Evolutionary conservation across 768 basidiomycete genomes (phyloP).

Genomic region (Crepidotus variabilis): DNA sequence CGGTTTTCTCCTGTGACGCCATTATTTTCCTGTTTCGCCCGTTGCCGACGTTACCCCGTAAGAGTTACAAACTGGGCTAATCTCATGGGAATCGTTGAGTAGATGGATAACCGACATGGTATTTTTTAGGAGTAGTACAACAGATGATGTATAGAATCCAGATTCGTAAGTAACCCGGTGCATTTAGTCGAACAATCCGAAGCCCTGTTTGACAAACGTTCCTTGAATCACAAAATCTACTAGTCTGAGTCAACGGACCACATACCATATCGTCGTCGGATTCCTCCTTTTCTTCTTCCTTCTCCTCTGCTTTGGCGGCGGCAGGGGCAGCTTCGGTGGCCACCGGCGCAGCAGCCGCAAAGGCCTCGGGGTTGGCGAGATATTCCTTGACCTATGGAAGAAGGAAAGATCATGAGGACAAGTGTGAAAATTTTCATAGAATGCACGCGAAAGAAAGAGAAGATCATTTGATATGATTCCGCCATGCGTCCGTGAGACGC

Average conservation of each 20-base stretch:
- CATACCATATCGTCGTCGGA: conserved; percentile 88
- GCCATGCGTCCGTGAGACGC: conserved; percentile 39
- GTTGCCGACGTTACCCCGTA: conserved; percentile 11
- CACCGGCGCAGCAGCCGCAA: conserved; percentile 67
- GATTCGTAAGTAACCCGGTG: neutral
- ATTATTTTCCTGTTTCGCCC: conserved; percentile 13
- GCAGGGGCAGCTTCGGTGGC: conserved; percentile 55
- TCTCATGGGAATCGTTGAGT: neutral
- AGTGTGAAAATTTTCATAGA: conserved; percentile 8
- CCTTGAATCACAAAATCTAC: conserved; percentile 11
- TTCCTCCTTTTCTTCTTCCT: conserved; percentile 81
- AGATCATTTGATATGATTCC: conserved; percentile 32
- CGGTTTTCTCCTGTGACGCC: neutral
- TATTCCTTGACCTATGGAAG: conserved; percentile 80
- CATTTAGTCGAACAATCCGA: conserved; percentile 87
- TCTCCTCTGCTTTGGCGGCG: conserved; percentile 61
- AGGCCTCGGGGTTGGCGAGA: conserved; percentile 98
- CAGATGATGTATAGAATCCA: conserved; percentile 10
- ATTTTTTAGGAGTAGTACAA: neutral
- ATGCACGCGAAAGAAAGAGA: conserved; percentile 3
- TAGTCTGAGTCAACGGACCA: conserved; percentile 4
- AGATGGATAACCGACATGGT: conserved; percentile 4
- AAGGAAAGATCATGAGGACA: conserved; percentile 15
- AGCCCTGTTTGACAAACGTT: conserved; percentile 56
- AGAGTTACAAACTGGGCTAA: conserved; percentile 4